phyloP scores from a whole-genome alignment of 2,329 filamentous ascomycete genomes.

The Geosmithia putterillii region DNA sequence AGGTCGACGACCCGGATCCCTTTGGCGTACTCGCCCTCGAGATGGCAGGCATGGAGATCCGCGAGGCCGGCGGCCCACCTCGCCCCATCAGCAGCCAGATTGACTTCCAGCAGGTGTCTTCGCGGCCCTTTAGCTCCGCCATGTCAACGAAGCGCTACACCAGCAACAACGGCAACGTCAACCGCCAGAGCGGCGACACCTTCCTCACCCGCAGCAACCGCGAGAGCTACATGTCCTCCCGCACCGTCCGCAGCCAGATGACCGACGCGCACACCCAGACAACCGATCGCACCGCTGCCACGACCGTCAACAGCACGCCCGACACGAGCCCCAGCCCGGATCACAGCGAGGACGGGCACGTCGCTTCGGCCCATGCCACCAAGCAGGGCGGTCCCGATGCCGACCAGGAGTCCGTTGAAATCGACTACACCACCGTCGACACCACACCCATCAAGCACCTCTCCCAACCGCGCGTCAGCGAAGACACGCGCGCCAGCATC shows the following conservation, averaged over 20 bases:
- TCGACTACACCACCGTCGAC: conserved; percentile 49
- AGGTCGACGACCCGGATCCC: conserved; percentile 74
- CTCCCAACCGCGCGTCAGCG: conserved; percentile 16
- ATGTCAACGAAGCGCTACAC: conserved; percentile 42
- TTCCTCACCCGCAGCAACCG: conserved; percentile 46
- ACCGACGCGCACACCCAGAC: conserved; percentile 60
- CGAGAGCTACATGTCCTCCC: conserved; percentile 64
- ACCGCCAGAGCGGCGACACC: conserved; percentile 60
- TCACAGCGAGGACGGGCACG: conserved; percentile 38
- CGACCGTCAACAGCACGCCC: conserved; percentile 30
- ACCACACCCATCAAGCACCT: conserved; percentile 34
- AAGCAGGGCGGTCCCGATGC: conserved; percentile 1
- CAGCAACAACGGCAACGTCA: conserved; percentile 36
- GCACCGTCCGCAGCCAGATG: conserved; percentile 56
- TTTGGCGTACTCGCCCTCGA: conserved; percentile 87
- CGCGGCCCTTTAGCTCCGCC: background rate
- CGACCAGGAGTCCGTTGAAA: conserved; percentile 36
- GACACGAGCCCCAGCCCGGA: conserved; percentile 42
- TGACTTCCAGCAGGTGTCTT: conserved; percentile 64
- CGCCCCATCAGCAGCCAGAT: conserved; percentile 70
- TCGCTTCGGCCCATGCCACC: conserved; percentile 20
- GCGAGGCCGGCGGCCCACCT: conserved; percentile 64
- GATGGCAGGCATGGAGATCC: conserved; percentile 77
- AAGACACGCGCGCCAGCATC: conserved; percentile 6
- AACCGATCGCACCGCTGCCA: conserved; percentile 22